Conservation (phyloP, 2,329 filamentous ascomycete genomes). For the Botrytis fabae region DNA sequence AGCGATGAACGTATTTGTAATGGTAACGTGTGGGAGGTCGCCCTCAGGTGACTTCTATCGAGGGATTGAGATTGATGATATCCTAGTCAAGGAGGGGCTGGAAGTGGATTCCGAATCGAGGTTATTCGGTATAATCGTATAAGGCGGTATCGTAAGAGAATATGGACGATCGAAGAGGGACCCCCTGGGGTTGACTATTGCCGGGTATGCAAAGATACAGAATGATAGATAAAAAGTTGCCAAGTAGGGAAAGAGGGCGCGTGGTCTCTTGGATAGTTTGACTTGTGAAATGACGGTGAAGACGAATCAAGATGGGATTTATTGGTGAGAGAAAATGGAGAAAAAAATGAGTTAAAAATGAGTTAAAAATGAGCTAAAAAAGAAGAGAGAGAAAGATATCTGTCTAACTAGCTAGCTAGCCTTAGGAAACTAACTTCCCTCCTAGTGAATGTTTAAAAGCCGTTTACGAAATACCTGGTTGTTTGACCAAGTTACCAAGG, state of each 20-base stretch:
- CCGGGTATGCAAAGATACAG: neutral
- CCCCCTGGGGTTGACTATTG: neutral
- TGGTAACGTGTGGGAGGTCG: neutral
- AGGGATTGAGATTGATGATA: slow-evolving; percentile 1
- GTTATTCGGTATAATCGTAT: neutral
- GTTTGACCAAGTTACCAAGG: neutral
- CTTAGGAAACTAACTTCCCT: neutral
- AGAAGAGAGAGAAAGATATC: neutral
- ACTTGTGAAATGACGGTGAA: slow-evolving; percentile 17
- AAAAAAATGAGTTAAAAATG: no score
- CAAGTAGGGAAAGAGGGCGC: slow-evolving; percentile 14
- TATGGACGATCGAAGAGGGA: neutral
- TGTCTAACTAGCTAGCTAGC: neutral
- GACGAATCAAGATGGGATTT: neutral
- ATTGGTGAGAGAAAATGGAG: neutral
- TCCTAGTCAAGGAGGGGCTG: slow-evolving; percentile 19
- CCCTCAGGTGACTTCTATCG: slow-evolving; percentile 13
- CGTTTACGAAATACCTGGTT: neutral
- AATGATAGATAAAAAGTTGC: slow-evolving; percentile 15
- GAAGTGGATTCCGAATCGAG: slow-evolving; percentile 17
- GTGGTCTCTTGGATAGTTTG: neutral
- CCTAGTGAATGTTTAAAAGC: slow-evolving; percentile 7
- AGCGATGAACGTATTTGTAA: slow-evolving; percentile 14
- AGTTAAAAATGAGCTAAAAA: neutral
- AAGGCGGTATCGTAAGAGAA: slow-evolving; percentile 13